These are phyloP conservation scores for Cryptosporidium ryanae DNA, from an alignment of 169 alveolate genomes.

Conservation along the genomic window DNA sequence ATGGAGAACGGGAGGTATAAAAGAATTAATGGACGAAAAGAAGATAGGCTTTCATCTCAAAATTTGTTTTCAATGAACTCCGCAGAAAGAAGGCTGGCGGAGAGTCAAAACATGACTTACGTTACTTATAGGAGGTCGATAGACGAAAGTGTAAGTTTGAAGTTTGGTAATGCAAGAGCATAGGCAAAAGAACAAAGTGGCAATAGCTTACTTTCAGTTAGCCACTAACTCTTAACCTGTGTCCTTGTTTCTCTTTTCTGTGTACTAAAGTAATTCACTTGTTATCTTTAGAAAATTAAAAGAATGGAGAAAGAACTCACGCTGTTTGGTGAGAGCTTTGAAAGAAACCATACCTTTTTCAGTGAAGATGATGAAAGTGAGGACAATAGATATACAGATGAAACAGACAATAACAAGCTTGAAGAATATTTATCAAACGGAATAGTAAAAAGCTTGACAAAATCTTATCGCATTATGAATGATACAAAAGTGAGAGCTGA, in stretches of 20 bases:
- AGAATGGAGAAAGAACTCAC: conserved; percentile 41
- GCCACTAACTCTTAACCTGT: background rate
- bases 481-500: conserved; percentile 36
- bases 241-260: background rate
- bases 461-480: conserved; percentile 42
- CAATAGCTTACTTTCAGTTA: too few species aligned
- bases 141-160: conserved; percentile 56
- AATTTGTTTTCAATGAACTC: conserved; percentile 3
- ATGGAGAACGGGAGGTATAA: conserved; percentile 51
- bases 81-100: conserved; percentile 39
- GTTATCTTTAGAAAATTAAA: conserved; percentile 50
- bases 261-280: background rate
- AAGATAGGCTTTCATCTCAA: background rate
- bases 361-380: conserved; percentile 15
- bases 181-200: too few species aligned
- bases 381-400: background rate
- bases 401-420: background rate
- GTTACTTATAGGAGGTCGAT: conserved; percentile 50
- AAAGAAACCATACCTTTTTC: conserved; percentile 44
- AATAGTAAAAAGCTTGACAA: conserved; percentile 19
- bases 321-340: conserved; percentile 33
- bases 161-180: too few species aligned
- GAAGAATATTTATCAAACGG: conserved; percentile 7
- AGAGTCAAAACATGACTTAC: conserved; percentile 59
- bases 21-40: background rate